Evolutionary conservation across 345 rosid species (phyloP).

Genomic region (Eucalyptus decipiens): DNA sequence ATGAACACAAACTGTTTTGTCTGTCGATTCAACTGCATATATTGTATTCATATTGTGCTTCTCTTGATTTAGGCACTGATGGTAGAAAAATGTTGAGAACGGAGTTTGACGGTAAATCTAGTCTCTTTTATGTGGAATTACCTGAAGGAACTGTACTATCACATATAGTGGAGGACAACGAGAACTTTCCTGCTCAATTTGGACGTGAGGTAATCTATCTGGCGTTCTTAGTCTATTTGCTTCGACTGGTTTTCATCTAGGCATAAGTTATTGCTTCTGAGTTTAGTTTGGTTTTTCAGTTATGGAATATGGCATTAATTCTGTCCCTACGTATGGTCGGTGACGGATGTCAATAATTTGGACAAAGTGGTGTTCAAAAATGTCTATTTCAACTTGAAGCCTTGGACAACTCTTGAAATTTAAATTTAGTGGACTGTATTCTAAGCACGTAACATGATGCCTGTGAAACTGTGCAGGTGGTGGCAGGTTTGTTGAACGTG

Average conservation of each 20-base stretch:
- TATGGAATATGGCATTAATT: background rate
- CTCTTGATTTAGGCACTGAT: constrained; percentile 35
- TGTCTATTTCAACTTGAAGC: background rate
- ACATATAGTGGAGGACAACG: constrained; percentile 60
- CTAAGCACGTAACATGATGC: background rate
- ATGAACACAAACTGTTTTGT: background rate
- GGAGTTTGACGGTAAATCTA: constrained; percentile 38
- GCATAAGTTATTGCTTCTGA: background rate
- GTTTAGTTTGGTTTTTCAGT: background rate
- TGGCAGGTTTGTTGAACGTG: constrained; percentile 78
- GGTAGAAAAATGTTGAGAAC: constrained; percentile 66
- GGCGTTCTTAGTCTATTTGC: background rate
- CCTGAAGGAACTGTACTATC: constrained; percentile 60
- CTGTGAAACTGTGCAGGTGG: constrained; percentile 34
- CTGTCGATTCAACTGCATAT: background rate
- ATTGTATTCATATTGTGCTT: background rate
- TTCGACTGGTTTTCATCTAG: background rate
- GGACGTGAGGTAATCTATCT: constrained; percentile 71
- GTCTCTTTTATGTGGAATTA: constrained; percentile 77
- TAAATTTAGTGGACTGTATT: background rate
- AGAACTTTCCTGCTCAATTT: constrained; percentile 80
- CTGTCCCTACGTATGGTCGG: background rate
- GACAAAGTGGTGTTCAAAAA: background rate
- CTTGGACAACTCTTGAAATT: background rate
- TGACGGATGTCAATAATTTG: background rate